A percentile compares a stretch with the other conserved stretches of the same genome.
Evolutionary conservation across 1,139 yeast genomes (phyloP).

Genomic region (Yamadazyma membranifaciens): DNA sequence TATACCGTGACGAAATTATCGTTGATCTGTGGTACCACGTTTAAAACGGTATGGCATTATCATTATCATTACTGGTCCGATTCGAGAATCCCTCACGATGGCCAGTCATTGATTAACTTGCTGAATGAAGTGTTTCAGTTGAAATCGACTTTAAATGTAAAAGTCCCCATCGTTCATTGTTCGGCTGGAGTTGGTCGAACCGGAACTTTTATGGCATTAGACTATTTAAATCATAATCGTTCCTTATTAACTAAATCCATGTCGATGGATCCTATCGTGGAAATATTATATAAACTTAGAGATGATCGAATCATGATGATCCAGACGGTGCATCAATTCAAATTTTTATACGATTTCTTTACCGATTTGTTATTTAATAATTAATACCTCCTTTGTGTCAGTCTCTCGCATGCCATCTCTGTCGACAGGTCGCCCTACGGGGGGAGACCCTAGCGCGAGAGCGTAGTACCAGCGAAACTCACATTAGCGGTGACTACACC

Average conservation of each 20-base stretch:
- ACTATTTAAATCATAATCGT: slow-evolving; percentile 44
- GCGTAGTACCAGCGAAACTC: no score
- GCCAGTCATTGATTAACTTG: slow-evolving; percentile 34
- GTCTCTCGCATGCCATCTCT: no score
- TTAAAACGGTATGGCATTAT: slow-evolving; percentile 49
- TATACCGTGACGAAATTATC: slow-evolving; percentile 28
- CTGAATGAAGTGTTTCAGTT: slow-evolving; percentile 23
- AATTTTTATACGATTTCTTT: slow-evolving; percentile 41
- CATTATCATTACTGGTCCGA: slow-evolving; percentile 61
- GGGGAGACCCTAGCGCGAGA: no score
- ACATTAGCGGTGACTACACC: no score
- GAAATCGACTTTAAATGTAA: slow-evolving; percentile 10
- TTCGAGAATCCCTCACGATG: slow-evolving; percentile 46
- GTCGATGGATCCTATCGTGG: slow-evolving; percentile 24
- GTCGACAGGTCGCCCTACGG: no score
- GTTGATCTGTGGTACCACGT: slow-evolving; percentile 20
- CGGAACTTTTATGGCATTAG: slow-evolving; percentile 73
- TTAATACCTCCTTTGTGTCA: neutral
- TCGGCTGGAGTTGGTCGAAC: slow-evolving; percentile 88
- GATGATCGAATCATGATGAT: slow-evolving; percentile 65
- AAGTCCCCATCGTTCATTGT: slow-evolving; percentile 60
- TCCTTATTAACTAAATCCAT: slow-evolving; percentile 15
- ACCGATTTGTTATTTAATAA: neutral
- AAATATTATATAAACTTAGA: slow-evolving; percentile 46
- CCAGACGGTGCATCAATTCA: slow-evolving; percentile 57